Evolutionary conservation across 108 stramenopile genomes (phyloP), one percentile per base, ranked within the genome.

Genomic region (Discostella stelligeroides): DNA sequence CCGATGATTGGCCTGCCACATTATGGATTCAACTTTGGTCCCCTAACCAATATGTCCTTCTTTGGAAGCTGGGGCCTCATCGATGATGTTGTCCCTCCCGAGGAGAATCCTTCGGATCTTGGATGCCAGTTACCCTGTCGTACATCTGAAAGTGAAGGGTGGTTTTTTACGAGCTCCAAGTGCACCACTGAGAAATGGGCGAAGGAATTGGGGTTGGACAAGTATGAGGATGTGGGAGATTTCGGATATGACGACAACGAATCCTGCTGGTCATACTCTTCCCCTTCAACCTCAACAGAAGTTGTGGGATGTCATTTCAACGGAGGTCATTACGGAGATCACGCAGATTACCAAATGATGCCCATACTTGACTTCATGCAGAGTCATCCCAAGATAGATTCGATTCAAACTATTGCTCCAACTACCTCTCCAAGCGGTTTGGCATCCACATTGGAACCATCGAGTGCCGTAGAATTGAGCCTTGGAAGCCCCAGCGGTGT

Each of bases 11-110:
- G 56, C 7, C 56, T 57, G 20, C 56, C 56, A 23, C 56, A 57
- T 23, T 57, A 57, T 34, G 56, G 56, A 28, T 57, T 57, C 56
- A 57, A 57, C 23, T 57, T 57, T 34, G 56, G 56, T 34, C 56
- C 56, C 46, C 46, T 15, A 47, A 15, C 15, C 18, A 47, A 47
- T 2, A 47, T 47, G 46, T 47, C 46, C 46, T 47, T 47, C 46
- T 47, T 47, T 47, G 46, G 46, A 47, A 47, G 46, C 46, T 47
- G 46, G 46, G 46, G 46, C 46, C 46, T 47, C 46, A 47, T 15
- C 46, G 46, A 47, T 47, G 46, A 47, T 47, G 46, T 47, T 18
- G 46, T 47, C 46, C 46, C 46, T 3, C 46, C 46, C 46, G 9
- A 47, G 46, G 46, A 47, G 46, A 47, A 47, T 18, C 46, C 46